Conservation (phyloP, 305 asterid genomes). For the Solanum aculeatissimum region DNA sequence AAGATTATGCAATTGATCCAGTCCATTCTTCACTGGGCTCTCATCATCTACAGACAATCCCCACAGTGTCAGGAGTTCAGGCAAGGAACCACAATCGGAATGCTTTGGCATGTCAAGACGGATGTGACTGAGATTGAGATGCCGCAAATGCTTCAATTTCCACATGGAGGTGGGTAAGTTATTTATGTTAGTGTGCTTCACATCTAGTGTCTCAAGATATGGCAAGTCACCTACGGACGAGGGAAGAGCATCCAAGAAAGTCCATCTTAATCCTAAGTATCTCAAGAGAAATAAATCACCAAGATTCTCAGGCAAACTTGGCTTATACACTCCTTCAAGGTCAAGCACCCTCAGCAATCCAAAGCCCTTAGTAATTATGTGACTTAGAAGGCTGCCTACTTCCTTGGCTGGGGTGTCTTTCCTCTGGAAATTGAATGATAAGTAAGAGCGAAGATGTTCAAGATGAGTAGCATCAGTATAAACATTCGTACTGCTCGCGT, state of each 20-base stretch:
- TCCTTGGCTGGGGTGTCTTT: constrained; percentile 35
- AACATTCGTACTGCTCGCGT: constrained; percentile 8
- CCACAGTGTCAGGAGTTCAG: constrained; percentile 33
- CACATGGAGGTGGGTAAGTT: constrained; percentile 33
- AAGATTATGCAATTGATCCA: constrained; percentile 8
- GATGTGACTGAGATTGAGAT: constrained; percentile 27
- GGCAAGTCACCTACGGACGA: constrained; percentile 26
- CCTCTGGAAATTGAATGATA: constrained; percentile 33
- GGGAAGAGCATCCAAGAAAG: constrained; percentile 43
- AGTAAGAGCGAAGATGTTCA: constrained; percentile 21
- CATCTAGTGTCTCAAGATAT: constrained; percentile 33
- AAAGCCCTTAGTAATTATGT: constrained; percentile 20
- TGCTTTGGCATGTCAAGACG: constrained; percentile 25
- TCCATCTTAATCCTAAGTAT: constrained; percentile 56
- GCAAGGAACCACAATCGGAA: constrained; percentile 7
- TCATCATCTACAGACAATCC: constrained; percentile 26
- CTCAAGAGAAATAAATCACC: constrained; percentile 34
- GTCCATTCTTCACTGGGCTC: constrained; percentile 10
- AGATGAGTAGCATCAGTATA: not conserved
- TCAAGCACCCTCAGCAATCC: constrained; percentile 49
- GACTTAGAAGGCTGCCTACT: constrained; percentile 18
- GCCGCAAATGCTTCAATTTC: constrained; percentile 36
- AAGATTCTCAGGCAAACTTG: constrained; percentile 41
- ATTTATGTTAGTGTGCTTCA: constrained; percentile 36
- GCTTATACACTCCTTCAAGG: constrained; percentile 42